phyloP scores from a whole-genome alignment of 495 filamentous ascomycete genomes.

The Neurospora sp. region DNA sequence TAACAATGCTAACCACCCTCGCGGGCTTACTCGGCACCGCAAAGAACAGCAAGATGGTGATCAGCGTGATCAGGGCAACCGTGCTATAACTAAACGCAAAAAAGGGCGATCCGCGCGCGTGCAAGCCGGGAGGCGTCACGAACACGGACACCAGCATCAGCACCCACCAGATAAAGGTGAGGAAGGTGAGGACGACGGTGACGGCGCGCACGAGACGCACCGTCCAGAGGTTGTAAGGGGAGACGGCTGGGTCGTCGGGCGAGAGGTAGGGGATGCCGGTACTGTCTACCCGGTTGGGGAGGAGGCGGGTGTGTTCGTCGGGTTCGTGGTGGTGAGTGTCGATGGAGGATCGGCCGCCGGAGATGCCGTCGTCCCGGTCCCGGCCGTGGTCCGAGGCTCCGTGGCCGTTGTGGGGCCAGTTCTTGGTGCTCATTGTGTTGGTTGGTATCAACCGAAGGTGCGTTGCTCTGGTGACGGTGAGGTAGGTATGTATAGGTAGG shows the following conservation, averaged over 20 bases:
- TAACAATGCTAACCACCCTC: constrained; percentile 54
- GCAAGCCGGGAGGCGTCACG: constrained; percentile 74
- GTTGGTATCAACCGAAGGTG: neutral
- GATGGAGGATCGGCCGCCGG: neutral
- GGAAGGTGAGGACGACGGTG: constrained; percentile 57
- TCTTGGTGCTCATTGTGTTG: neutral
- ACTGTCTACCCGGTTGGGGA: constrained; percentile 46
- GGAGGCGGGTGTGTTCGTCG: constrained; percentile 66
- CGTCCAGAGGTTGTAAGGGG: constrained; percentile 90
- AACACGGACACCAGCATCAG: constrained; percentile 78
- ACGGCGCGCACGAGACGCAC: constrained; percentile 68
- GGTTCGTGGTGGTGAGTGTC: constrained; percentile 25
- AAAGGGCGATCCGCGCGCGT: constrained; percentile 82
- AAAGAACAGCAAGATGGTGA: constrained; percentile 79
- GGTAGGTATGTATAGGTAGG: too few relatives aligned
- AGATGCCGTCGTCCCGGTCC: constrained; percentile 2
- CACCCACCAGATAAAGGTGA: constrained; percentile 86
- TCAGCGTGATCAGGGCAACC: constrained; percentile 59
- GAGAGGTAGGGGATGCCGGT: constrained; percentile 54
- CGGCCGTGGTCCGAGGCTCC: constrained; percentile 10
- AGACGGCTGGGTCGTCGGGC: constrained; percentile 94
- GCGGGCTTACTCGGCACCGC: constrained; percentile 66
- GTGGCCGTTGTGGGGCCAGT: constrained; percentile 22
- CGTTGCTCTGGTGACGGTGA: too few relatives aligned
- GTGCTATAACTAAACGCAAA: constrained; percentile 74